Evolutionary conservation across 176 grass and related monocot genomes (phyloP).

Genomic region (Triticum dicoccoides): DNA sequence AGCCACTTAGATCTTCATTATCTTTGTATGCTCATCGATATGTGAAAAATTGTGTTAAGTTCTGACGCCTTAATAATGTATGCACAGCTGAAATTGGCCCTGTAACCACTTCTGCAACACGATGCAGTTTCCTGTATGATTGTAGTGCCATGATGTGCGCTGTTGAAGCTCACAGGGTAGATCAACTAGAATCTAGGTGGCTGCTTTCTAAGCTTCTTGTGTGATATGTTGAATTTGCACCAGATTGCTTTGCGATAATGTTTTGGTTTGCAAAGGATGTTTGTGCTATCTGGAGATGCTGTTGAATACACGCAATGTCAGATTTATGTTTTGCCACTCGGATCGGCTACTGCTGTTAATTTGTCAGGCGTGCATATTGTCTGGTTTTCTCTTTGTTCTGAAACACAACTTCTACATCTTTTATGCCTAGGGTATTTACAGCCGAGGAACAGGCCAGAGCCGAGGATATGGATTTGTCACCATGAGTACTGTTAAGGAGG

Average conservation of each 20-base stretch:
- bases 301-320: too few species aligned
- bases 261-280: too few species aligned
- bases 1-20: background rate
- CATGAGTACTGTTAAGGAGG: slow-evolving; percentile 2
- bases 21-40: background rate
- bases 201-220: background rate
- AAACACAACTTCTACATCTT: too few species aligned
- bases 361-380: background rate
- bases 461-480: background rate
- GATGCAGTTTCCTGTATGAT: too few species aligned
- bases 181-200: too few species aligned
- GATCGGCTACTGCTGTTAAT: background rate
- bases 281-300: too few species aligned
- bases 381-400: too few species aligned
- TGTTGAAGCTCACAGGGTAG: background rate
- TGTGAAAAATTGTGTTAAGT: background rate
- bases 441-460: background rate
- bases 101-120: too few species aligned
- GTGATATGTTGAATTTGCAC: background rate
- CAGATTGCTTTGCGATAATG: too few species aligned
- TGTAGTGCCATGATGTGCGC: too few species aligned
- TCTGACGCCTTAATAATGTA: background rate
- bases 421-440: background rate
- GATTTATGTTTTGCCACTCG: background rate
- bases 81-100: background rate